Base-by-base conservation (phyloP, 225 moss, liverwort and hornwort species). In the Physcomitrium patens region DNA sequence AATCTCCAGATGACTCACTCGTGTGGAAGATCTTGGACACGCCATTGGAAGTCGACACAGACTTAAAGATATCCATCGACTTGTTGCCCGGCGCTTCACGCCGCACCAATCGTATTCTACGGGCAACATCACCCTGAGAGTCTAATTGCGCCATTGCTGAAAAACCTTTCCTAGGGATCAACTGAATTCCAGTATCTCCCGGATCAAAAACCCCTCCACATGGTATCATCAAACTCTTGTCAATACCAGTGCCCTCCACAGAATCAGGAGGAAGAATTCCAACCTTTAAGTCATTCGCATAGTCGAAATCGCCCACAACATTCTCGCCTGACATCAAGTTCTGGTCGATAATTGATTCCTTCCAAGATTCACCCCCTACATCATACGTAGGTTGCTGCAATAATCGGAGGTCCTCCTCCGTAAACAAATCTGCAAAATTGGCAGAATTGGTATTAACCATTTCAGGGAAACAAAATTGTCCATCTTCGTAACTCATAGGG, bases 101-200 rank as follows among this genome's bases (percentile, higher is more conserved):
- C 7, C 80, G 83, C 77, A 71, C 50, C 71, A 82, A 22, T 12
- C 69, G 49, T 59, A 81, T 79, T 31, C 87, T 81, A 1, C 81
- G 87, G 11, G 79, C 52, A 22, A 84, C 74, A 18, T 78, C 73
- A 13, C 87, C 87, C 54, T 87, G 87, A 18, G 78, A 62, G 50
- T 81, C 80, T 0, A 81, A 76, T 42, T 87, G 81, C 73, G 76
- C 71, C 53, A 76, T 27, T 16, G 46, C 48, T 3, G 10, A n/a
- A 46, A 19, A 68, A 20, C 49, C 31, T 7, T 4, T 28, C 3
- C 79, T 68, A 58, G 81, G 81, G 9, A 73, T 81, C 22, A 87
- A 57, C 27, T 71, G 79, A 31, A 87, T 82, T 5, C 49, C 74
- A 5, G 76, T 10, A 2, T 72, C 78, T 31, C 44, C 31, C 19